A percentile compares a stretch with the other conserved stretches of the same genome.
These are phyloP conservation scores for Quercus glauca DNA, from an alignment of 306 rosid genomes.

Conservation along the genomic window DNA sequence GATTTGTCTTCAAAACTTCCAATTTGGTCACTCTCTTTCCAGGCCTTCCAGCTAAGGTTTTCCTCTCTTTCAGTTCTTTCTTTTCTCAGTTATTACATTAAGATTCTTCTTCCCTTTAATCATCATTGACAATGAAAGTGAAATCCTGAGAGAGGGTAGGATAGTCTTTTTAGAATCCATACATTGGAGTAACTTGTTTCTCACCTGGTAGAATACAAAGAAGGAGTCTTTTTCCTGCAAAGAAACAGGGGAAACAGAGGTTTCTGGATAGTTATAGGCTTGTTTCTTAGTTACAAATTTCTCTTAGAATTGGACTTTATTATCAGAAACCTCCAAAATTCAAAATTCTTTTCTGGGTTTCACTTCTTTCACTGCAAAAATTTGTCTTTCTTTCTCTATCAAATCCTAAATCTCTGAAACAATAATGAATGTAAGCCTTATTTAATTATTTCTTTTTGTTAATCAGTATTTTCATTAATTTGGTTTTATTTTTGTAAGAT, in stretches of 20 bases:
- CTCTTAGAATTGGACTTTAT: neutral
- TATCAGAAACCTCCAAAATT: constrained; percentile 5
- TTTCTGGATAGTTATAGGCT: constrained; percentile 1
- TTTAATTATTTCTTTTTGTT: neutral
- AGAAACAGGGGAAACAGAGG: constrained; percentile 19
- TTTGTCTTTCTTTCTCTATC: neutral
- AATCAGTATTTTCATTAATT: neutral
- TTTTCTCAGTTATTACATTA: neutral
- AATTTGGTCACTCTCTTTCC: constrained; percentile 13
- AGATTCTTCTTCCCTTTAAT: constrained; percentile 6
- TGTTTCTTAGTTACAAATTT: constrained; percentile 9
- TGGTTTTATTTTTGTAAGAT: neutral
- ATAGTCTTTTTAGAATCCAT: constrained; percentile 27
- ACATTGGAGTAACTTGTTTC: constrained; percentile 2
- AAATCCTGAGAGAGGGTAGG: constrained; percentile 31
- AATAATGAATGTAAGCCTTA: neutral
- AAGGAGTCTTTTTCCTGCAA: neutral
- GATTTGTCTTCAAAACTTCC: constrained; percentile 22
- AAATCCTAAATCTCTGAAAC: neutral
- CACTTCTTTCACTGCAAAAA: neutral
- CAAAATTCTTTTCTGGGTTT: constrained; percentile 19
- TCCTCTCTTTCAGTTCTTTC: constrained; percentile 17
- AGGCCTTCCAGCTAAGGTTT: constrained; percentile 27
- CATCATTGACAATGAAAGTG: constrained; percentile 24
- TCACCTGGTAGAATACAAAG: constrained; percentile 7